phyloP scores from a whole-genome alignment of 106 monocot species.

The Dioscorea alata region DNA sequence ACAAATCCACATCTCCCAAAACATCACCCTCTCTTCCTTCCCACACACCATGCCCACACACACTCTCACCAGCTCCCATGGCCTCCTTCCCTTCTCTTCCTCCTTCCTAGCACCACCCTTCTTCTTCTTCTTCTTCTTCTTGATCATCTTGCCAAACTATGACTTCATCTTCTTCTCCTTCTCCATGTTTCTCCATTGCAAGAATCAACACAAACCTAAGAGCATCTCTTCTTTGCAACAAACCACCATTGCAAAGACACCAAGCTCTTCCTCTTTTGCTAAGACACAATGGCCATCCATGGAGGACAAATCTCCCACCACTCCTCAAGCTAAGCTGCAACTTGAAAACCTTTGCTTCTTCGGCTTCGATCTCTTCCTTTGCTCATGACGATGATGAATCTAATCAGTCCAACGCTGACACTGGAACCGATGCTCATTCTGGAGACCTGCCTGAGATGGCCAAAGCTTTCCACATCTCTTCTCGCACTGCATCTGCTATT shows the following conservation, averaged over 20 bases:
- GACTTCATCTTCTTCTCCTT: conserved; percentile 5
- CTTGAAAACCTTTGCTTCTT: too few relatives aligned
- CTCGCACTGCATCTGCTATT: conserved; percentile 54
- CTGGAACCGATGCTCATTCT: conserved; percentile 16
- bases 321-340: too few relatives aligned
- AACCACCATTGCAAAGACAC: conserved; percentile 13
- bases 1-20: too few relatives aligned
- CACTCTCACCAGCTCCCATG: background rate
- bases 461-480: conserved; percentile 73
- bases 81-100: too few relatives aligned
- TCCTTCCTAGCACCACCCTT: too few relatives aligned
- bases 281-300: too few relatives aligned
- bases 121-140: background rate
- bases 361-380: conserved; percentile 35
- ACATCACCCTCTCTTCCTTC: conserved; percentile 6
- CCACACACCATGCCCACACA: background rate
- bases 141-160: background rate
- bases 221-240: background rate
- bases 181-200: conserved; percentile 33
- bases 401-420: conserved; percentile 8
- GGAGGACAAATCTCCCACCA: too few relatives aligned
- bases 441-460: conserved; percentile 61
- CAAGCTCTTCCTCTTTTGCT: background rate
- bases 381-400: too few relatives aligned
- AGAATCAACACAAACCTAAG: background rate